Conservation (phyloP, 495 filamentous ascomycete species). For the Chaetomium tenue region DNA sequence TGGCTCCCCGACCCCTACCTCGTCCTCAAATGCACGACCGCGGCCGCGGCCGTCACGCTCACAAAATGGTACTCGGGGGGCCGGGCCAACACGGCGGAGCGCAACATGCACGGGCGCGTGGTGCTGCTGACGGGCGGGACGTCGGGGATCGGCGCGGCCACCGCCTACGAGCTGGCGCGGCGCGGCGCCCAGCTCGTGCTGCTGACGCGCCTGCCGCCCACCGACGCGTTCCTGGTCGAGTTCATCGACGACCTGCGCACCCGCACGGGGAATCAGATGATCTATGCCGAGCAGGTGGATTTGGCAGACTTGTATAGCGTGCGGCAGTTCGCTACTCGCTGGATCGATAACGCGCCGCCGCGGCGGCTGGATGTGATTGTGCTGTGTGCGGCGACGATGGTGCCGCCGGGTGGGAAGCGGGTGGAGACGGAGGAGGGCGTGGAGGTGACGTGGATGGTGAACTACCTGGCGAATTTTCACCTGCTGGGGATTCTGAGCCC, state of each 20-base stretch:
- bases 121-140: constrained; percentile 95
- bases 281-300: constrained; percentile 94
- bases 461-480: constrained; percentile 95
- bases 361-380: constrained; percentile 92
- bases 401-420: constrained; percentile 56
- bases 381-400: constrained; percentile 74
- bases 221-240: constrained; percentile 85
- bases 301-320: constrained; percentile 82
- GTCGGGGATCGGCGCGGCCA: constrained; percentile 81
- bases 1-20: constrained; percentile 64
- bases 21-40: constrained; percentile 58
- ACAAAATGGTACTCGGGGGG: constrained; percentile 80
- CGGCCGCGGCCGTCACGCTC: constrained; percentile 58
- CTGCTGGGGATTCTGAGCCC: constrained; percentile 86
- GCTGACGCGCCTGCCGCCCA: constrained; percentile 74
- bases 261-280: constrained; percentile 77
- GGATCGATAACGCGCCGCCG: constrained; percentile 93
- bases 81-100: constrained; percentile 69
- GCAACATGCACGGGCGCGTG: constrained; percentile 87
- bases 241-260: constrained; percentile 85
- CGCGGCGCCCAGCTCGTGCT: constrained; percentile 91
- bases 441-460: constrained; percentile 87
- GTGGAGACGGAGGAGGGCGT: constrained; percentile 69
- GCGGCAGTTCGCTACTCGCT: constrained; percentile 93
- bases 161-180: constrained; percentile 68